These are phyloP conservation scores for Solanum piurae DNA, from an alignment of 257 asterid species.

Conservation along the genomic window DNA sequence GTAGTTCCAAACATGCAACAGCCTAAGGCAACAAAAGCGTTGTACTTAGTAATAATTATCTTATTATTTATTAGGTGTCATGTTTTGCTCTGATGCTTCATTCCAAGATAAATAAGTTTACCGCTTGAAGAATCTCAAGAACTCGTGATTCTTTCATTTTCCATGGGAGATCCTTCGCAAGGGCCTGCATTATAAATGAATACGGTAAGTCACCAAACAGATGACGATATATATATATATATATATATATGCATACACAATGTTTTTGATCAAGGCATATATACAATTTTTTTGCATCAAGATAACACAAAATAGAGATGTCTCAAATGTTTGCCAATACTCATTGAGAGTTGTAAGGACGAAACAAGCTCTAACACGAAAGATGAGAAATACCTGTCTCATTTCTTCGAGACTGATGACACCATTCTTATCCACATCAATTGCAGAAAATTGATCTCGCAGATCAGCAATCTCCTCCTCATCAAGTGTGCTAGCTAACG, in stretches of 20 bases:
- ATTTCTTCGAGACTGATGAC: constrained; percentile 81
- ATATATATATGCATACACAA: not conserved
- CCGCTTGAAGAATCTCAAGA: constrained; percentile 81
- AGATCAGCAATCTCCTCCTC: constrained; percentile 71
- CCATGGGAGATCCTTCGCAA: constrained; percentile 89
- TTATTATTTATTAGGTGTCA: not conserved
- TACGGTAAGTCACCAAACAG: not conserved
- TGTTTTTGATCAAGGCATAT: not conserved
- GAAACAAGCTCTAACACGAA: not conserved
- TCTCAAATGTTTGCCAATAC: not conserved
- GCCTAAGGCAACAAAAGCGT: not conserved
- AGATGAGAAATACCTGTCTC: constrained; percentile 53
- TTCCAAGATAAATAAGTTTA: constrained; percentile 8
- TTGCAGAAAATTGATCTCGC: constrained; percentile 79
- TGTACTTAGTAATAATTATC: not conserved
- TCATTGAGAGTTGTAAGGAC: not conserved
- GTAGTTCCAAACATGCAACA: not conserved
- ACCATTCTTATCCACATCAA: constrained; percentile 80
- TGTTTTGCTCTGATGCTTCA: not conserved
- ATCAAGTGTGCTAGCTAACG: constrained; percentile 72
- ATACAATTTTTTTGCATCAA: not conserved
- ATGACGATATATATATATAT: not conserved
- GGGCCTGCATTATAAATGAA: constrained; percentile 36
- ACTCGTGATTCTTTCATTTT: constrained; percentile 76
- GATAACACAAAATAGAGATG: not conserved